A percentile compares a stretch with the other conserved stretches of the same genome.
Evolutionary conservation across 2,329 filamentous ascomycete species (phyloP).

Genomic region (Truncatella angustata): DNA sequence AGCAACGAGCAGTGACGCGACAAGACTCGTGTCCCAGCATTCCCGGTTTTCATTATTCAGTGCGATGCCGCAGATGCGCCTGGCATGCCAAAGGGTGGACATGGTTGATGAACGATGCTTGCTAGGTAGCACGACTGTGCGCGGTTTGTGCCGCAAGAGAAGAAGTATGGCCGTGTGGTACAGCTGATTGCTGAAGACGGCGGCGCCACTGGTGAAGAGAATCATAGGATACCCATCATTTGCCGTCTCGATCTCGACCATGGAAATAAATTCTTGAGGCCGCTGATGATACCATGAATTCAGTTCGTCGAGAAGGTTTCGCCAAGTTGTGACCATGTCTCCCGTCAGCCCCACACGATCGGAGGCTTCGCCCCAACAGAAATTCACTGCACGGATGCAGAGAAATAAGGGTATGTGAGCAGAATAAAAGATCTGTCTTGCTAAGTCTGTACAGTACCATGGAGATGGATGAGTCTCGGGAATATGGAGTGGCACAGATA

Average conservation of each 20-base stretch:
- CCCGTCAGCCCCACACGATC: slow-evolving; percentile 14
- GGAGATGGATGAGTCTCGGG: slow-evolving; percentile 7
- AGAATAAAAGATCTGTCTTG: slow-evolving; percentile 14
- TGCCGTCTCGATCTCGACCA: slow-evolving; percentile 30
- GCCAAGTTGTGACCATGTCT: slow-evolving; percentile 26
- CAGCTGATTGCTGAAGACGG: slow-evolving; percentile 51
- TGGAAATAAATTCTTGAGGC: slow-evolving; percentile 30
- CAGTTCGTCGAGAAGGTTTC: slow-evolving; percentile 27
- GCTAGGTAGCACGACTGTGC: slow-evolving; percentile 33
- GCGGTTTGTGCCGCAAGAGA: slow-evolving; percentile 49
- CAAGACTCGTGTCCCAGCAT: slow-evolving; percentile 47
- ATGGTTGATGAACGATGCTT: slow-evolving; percentile 28
- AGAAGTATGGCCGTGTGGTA: slow-evolving; percentile 56
- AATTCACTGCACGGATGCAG: slow-evolving; percentile 33
- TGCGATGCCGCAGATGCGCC: slow-evolving; percentile 47
- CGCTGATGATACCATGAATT: slow-evolving; percentile 31
- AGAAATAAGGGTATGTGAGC: slow-evolving; percentile 27
- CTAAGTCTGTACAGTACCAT: slow-evolving; percentile 13
- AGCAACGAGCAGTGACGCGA: slow-evolving; percentile 43
- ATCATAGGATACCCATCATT: slow-evolving; percentile 32
- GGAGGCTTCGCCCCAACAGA: slow-evolving; percentile 21
- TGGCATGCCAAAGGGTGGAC: slow-evolving; percentile 48
- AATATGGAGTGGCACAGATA: neutral
- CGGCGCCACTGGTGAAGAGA: slow-evolving; percentile 36
- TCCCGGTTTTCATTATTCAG: slow-evolving; percentile 43